Conservation (phyloP, 2,329 filamentous ascomycete genomes). For the Chrysoporthe cubensis region DNA sequence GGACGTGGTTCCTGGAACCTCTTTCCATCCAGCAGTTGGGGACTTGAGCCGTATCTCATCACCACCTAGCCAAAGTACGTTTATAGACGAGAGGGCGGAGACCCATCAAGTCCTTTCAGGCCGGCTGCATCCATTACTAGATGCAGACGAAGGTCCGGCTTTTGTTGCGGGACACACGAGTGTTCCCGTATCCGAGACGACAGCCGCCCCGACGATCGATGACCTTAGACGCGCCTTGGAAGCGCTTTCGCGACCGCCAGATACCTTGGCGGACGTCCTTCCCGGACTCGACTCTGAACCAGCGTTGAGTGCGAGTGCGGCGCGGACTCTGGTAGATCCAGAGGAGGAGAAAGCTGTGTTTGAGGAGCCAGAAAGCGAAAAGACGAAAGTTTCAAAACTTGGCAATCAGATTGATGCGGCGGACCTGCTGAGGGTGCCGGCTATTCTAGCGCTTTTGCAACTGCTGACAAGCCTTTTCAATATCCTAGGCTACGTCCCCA, state of each 20-base stretch:
- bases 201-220: not conserved
- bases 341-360: not conserved
- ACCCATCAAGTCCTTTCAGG: not conserved
- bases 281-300: not conserved
- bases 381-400: not conserved
- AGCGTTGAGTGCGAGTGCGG: not conserved
- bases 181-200: not conserved
- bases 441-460: slow-evolving; percentile 5
- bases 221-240: not conserved
- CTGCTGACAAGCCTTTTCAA: not conserved
- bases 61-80: not conserved
- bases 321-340: not conserved
- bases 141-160: not conserved
- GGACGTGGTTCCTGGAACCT: slow-evolving; percentile 3
- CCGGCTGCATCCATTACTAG: not conserved
- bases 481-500: not conserved
- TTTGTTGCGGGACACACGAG: not conserved
- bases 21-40: not conserved
- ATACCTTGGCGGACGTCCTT: not conserved
- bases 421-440: slow-evolving; percentile 8
- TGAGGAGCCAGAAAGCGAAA: not conserved
- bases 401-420: not conserved
- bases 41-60: not conserved
- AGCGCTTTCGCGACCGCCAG: not conserved
- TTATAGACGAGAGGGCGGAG: not conserved